These are phyloP conservation scores for Naganishia antarctica DNA, from an alignment of 768 basidiomycete species.

Conservation along the genomic window DNA sequence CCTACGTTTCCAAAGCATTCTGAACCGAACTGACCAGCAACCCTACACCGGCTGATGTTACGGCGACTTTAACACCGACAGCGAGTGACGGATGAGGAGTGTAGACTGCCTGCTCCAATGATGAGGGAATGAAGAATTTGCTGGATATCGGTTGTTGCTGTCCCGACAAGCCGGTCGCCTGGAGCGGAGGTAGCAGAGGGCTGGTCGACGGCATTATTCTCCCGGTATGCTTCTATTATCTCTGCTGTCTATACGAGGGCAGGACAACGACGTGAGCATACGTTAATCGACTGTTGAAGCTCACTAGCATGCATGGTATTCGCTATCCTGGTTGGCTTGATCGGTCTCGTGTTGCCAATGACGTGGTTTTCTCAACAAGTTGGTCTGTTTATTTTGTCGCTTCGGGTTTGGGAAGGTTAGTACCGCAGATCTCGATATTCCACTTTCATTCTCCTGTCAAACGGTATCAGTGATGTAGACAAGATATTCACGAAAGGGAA, in stretches of 20 bases:
- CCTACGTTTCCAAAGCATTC: conserved; percentile 64
- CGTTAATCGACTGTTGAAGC: not conserved
- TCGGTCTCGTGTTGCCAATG: not conserved
- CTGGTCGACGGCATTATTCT: conserved; percentile 21
- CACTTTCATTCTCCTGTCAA: no score
- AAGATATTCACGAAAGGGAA: no score
- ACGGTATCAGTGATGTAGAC: no score
- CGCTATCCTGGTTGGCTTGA: conserved; percentile 8
- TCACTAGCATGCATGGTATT: not conserved
- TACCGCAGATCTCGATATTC: no score
- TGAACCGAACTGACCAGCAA: conserved; percentile 57
- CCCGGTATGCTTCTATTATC: no score
- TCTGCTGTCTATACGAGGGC: no score
- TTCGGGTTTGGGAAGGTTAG: conserved; percentile 7
- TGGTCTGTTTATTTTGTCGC: conserved; percentile 8
- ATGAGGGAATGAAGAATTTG: conserved; percentile 39
- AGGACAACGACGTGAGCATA: no score
- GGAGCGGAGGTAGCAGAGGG: conserved; percentile 40
- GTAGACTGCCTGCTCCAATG: conserved; percentile 37
- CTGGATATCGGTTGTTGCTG: conserved; percentile 21
- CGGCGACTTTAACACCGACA: conserved; percentile 44
- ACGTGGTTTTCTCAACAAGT: not conserved
- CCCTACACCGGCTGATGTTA: conserved; percentile 50
- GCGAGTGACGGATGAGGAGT: conserved; percentile 40
- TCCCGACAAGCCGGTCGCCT: conserved; percentile 26